A percentile compares a stretch with the other conserved stretches of the same genome.
Evolutionary conservation across 805 yeast genomes (phyloP).

Genomic region (Debaryomyces tyrocola): DNA sequence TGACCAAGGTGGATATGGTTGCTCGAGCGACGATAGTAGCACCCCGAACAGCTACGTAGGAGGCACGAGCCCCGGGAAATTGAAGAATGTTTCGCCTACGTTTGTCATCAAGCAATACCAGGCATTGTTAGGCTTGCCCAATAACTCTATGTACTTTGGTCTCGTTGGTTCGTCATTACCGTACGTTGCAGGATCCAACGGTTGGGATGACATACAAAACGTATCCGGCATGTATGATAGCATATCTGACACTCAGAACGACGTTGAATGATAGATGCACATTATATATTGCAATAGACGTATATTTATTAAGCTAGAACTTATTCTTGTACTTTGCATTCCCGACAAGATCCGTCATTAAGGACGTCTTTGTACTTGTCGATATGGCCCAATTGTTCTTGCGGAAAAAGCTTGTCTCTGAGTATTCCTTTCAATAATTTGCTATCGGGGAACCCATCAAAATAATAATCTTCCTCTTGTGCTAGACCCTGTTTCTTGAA

Average conservation of each 20-base stretch:
- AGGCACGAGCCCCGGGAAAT: constrained; percentile 8
- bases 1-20: constrained; percentile 1
- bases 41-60: constrained; percentile 14
- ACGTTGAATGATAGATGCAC: constrained; percentile 7
- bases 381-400: constrained; percentile 59
- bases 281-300: not conserved
- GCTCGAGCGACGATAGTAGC: constrained; percentile 3
- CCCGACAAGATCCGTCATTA: constrained; percentile 1
- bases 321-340: constrained; percentile 1
- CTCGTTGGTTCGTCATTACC: constrained; percentile 53
- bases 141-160: constrained; percentile 40
- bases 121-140: constrained; percentile 55
- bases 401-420: constrained; percentile 58
- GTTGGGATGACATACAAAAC: constrained; percentile 42
- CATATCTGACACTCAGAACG: constrained; percentile 6
- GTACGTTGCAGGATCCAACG: constrained; percentile 44
- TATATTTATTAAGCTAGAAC: not conserved
- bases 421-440: constrained; percentile 71
- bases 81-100: constrained; percentile 48
- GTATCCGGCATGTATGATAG: constrained; percentile 11
- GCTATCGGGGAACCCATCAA: constrained; percentile 86
- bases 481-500: constrained; percentile 38
- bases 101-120: constrained; percentile 58
- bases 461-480: constrained; percentile 28
- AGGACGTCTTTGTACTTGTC: constrained; percentile 35